Evolutionary conservation across 352 stramenopile genomes (phyloP).

Genomic region (Thalassiosira exigua): DNA sequence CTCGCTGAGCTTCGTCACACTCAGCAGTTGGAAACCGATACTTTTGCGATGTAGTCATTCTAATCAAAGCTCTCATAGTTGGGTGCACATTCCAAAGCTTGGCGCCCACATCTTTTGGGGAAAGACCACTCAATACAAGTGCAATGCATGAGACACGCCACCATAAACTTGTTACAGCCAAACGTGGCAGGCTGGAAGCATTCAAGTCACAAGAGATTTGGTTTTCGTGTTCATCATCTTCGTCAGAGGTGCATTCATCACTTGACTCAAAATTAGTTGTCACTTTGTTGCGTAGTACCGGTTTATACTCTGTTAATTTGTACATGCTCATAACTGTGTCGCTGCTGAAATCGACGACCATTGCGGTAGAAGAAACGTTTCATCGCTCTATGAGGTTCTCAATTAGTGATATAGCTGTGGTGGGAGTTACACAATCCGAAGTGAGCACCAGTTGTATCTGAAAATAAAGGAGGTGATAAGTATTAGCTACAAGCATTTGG

Average conservation of each 20-base stretch:
- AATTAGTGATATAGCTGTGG: slow-evolving; percentile 63
- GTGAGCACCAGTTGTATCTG: too few relatives aligned
- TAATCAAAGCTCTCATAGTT: slow-evolving; percentile 68
- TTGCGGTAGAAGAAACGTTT: slow-evolving; percentile 12
- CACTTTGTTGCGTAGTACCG: slow-evolving; percentile 2
- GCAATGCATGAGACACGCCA: slow-evolving; percentile 70
- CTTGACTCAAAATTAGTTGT: too few relatives aligned
- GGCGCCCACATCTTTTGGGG: slow-evolving; percentile 49
- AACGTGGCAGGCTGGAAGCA: slow-evolving; percentile 21
- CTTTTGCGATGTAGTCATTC: slow-evolving; percentile 75
- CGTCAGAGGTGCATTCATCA: background rate
- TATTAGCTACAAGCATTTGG: too few relatives aligned
- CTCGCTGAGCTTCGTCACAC: too few relatives aligned
- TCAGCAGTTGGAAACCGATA: slow-evolving; percentile 81
- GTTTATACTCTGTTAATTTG: slow-evolving; percentile 63
- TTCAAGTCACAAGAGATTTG: too few relatives aligned
- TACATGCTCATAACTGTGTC: slow-evolving; percentile 69
- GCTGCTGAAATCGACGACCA: slow-evolving; percentile 34
- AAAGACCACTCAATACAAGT: slow-evolving; percentile 64
- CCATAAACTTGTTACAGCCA: slow-evolving; percentile 55
- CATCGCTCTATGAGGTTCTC: slow-evolving; percentile 73
- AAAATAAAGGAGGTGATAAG: too few relatives aligned
- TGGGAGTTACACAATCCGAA: slow-evolving; percentile 23
- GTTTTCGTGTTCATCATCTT: background rate
- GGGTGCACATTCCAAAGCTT: slow-evolving; percentile 69